A percentile compares a stretch with the other conserved stretches of the same genome.
Conservation (phyloP, 306 rosid species). For the Sesbania bispinosa region DNA sequence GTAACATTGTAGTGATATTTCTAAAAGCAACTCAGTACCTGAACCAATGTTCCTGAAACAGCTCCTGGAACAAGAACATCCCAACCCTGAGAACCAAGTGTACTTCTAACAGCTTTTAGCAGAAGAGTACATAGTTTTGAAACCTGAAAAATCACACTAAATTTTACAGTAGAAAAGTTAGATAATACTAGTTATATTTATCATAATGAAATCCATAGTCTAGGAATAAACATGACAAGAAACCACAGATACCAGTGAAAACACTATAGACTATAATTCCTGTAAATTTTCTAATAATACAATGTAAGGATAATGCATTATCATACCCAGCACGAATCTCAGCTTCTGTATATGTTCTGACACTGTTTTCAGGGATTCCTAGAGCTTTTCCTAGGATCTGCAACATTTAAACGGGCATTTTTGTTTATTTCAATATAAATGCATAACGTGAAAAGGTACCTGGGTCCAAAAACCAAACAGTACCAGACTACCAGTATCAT, state of each 20-base stretch:
- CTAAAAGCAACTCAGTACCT: constrained; percentile 50
- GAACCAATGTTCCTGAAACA: constrained; percentile 73
- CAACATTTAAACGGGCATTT: constrained; percentile 24
- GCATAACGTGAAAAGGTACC: constrained; percentile 13
- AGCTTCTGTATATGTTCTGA: constrained; percentile 87
- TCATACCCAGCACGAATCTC: constrained; percentile 94
- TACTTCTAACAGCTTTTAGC: constrained; percentile 75
- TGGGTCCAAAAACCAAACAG: neutral
- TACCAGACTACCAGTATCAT: constrained; percentile 14
- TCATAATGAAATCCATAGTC: neutral
- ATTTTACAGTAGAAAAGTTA: constrained; percentile 29
- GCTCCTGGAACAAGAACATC: constrained; percentile 94
- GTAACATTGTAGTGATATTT: neutral
- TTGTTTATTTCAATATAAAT: constrained; percentile 19
- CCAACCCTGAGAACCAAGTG: constrained; percentile 95
- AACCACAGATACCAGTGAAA: constrained; percentile 15
- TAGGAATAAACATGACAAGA: constrained; percentile 20
- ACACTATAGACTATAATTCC: constrained; percentile 2
- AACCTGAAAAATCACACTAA: constrained; percentile 94
- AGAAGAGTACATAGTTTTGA: constrained; percentile 87
- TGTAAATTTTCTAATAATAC: neutral
- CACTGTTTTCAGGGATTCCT: constrained; percentile 83
- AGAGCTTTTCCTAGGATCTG: constrained; percentile 87
- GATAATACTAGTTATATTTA: constrained; percentile 18
- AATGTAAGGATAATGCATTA: constrained; percentile 6